Evolutionary conservation across 164 flowering plant species (phyloP), one percentile per base, ranked within the genome.

Genomic region (Berberis thunbergii): DNA sequence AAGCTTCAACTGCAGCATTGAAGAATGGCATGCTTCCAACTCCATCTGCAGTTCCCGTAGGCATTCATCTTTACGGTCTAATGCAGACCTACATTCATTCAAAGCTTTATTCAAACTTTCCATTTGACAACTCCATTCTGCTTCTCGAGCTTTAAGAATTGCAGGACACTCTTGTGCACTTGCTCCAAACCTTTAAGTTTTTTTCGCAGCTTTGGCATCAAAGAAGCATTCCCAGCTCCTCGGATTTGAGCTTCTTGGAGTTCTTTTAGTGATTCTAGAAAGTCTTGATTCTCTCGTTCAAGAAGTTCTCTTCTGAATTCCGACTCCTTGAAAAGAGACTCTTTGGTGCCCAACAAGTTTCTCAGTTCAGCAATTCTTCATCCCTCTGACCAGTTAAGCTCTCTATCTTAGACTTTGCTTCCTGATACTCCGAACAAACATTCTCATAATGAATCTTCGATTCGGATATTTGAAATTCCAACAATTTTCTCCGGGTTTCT

Each of bases 221-320:
- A 72, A 67, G 80, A 71, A 68, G 72, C 44, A 12, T 65, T 48
- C 60, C 79, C 77, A 41, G 80, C 75, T 67, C 75, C 74, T n/a
- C 65, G 75, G 57, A 80, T 81, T 54, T 77, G 85, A 69, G 74
- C 76, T 77, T 83, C 85, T 71, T 71, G 84, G 38, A 80, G 72
- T 64, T 82, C 86, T 69, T 82, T 84, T 11, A 86, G 61, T n/a
- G 81, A 79, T 39, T 49, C 57, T 46, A 10, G 60, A 65, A 86
- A 43, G 39, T 86, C 88, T 69, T 75, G 73, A 62, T 82, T 84
- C 54, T 80, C 85, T 69, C 68, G 76, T 72, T 86, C 85, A 6
- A 84, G 71, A 41, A 66, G 76, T 57, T 45, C 63, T 52, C 72
- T 61, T 64, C 62, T 75, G 67, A 60, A 76, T 56, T 79, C 81